A percentile compares a stretch with the other conserved stretches of the same genome.
phyloP scores from a whole-genome alignment of 495 filamentous ascomycete genomes.

The Gamarada debralockiae region DNA sequence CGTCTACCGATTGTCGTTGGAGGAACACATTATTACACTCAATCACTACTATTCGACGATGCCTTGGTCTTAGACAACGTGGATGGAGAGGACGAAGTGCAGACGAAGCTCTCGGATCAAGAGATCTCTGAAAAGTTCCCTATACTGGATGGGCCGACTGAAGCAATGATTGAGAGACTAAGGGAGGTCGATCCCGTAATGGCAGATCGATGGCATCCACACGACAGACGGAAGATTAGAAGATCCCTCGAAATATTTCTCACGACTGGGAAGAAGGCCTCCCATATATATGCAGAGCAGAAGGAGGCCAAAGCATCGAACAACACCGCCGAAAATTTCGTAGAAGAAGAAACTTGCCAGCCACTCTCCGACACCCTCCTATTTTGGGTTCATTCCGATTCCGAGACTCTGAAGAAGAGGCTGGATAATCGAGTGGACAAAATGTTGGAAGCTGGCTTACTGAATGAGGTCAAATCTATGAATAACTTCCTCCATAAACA shows the following conservation, averaged over 20 bases:
- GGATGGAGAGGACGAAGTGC: conserved; percentile 31
- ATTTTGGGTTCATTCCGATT: conserved; percentile 82
- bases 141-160: conserved; percentile 66
- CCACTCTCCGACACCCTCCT: conserved; percentile 48
- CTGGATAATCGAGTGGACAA: conserved; percentile 73
- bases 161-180: conserved; percentile 66
- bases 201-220: conserved; percentile 91
- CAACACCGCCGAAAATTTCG: conserved; percentile 23
- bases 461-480: conserved; percentile 60
- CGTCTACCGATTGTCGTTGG: conserved; percentile 89
- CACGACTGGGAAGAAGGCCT: conserved; percentile 71
- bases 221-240: conserved; percentile 83
- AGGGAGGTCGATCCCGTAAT: conserved; percentile 81
- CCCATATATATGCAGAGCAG: conserved; percentile 85
- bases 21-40: conserved; percentile 92
- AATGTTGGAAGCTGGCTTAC: conserved; percentile 75
- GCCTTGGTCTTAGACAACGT: conserved; percentile 42
- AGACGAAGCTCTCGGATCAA: conserved; percentile 9
- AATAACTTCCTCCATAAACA: conserved; percentile 47
- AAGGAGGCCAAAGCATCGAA: conserved; percentile 11
- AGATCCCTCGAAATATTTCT: conserved; percentile 89
- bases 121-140: conserved; percentile 47
- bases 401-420: conserved; percentile 59
- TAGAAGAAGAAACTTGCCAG: conserved; percentile 4
- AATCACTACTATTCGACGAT: conserved; percentile 77